Conservation (phyloP, 2,329 filamentous ascomycete genomes). For the Fusarium scirpi region DNA sequence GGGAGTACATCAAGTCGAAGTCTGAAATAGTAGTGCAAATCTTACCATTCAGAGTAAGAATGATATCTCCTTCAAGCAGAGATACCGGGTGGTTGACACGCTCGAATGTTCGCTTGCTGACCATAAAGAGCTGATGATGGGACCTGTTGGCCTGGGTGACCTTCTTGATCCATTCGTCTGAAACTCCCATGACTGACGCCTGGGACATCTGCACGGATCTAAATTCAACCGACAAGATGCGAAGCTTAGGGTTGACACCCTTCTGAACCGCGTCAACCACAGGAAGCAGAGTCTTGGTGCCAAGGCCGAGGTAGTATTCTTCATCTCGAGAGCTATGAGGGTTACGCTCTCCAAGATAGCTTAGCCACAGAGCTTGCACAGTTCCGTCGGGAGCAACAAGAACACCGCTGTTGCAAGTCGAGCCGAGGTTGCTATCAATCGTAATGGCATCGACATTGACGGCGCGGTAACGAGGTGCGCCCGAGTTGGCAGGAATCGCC, state of each 20-base stretch:
- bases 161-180: conserved; percentile 93
- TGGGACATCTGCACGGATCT: conserved; percentile 97
- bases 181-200: conserved; percentile 95
- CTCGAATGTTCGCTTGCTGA: conserved; percentile 86
- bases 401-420: conserved; percentile 94
- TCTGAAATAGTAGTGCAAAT: conserved; percentile 94
- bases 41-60: conserved; percentile 89
- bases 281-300: conserved; percentile 87
- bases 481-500: conserved; percentile 91
- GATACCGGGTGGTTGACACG: conserved; percentile 63
- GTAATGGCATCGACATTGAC: conserved; percentile 98
- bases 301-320: conserved; percentile 94
- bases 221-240: conserved; percentile 94
- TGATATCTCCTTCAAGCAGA: conserved; percentile 89
- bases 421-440: conserved; percentile 90
- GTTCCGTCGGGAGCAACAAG: conserved; percentile 89
- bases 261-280: conserved; percentile 88
- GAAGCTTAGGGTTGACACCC: conserved; percentile 81
- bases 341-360: conserved; percentile 91
- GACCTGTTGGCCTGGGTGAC: conserved; percentile 90
- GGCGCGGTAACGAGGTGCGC: conserved; percentile 91
- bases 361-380: conserved; percentile 95
- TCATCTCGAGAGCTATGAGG: conserved; percentile 85
- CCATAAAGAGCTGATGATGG: conserved; percentile 97
- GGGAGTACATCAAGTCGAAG: conserved; percentile 95